Evolutionary conservation across 1,284 basidiomycete genomes (phyloP).

Genomic region (Mycosarcoma mackinlayi): DNA sequence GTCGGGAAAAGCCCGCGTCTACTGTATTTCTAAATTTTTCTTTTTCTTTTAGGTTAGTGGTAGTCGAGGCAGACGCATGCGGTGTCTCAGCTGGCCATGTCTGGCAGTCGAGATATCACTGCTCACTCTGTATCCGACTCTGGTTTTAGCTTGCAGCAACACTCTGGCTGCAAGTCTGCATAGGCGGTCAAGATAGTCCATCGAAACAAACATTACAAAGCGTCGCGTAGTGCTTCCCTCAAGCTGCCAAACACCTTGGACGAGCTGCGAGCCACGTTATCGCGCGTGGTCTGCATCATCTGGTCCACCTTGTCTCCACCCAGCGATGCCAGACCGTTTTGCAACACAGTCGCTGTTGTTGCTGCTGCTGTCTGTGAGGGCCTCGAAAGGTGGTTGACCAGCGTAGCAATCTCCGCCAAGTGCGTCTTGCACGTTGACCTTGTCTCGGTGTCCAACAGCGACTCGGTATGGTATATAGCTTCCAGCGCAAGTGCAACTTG

Average conservation of each 20-base stretch:
- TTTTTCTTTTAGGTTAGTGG: no score
- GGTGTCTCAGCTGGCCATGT: no score
- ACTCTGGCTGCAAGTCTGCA: constrained; percentile 1
- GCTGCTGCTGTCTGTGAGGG: background rate
- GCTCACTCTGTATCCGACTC: no score
- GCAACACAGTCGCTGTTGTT: constrained; percentile 7
- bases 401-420: constrained; percentile 35
- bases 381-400: constrained; percentile 32
- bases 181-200: background rate
- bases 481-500: constrained; percentile 14
- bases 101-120: no score
- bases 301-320: constrained; percentile 21
- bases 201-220: constrained; percentile 9
- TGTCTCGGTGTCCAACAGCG: constrained; percentile 1
- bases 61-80: no score
- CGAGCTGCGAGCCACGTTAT: constrained; percentile 26
- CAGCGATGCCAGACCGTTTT: constrained; percentile 15
- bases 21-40: no score
- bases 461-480: constrained; percentile 16
- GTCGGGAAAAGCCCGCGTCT: no score
- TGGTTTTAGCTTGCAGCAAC: background rate
- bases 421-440: constrained; percentile 24
- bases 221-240: constrained; percentile 33
- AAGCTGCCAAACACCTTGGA: constrained; percentile 26
- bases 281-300: constrained; percentile 14